Evolutionary conservation across 139 green algal species (phyloP).

Genomic region (Auxenochlorella protothecoides): DNA sequence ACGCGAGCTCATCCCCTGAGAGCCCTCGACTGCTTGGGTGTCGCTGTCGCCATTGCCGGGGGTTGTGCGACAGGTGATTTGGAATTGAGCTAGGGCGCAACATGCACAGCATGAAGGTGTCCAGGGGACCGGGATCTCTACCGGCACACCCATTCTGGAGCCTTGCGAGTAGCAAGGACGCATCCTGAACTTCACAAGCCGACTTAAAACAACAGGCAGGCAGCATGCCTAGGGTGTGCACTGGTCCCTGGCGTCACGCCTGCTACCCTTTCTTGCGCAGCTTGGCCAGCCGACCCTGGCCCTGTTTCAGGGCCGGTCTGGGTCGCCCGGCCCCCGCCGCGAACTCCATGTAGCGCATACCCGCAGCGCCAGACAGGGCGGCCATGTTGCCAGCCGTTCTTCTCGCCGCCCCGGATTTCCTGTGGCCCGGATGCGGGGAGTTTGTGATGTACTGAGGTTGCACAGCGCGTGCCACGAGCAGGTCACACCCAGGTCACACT

Average conservation of each 20-base stretch:
- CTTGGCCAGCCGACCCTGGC: conserved; percentile 7
- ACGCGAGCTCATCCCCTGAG: no score
- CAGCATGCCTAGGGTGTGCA: no score
- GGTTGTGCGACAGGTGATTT: no score
- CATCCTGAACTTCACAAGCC: no score
- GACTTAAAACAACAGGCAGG: no score
- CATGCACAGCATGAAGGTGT: no score
- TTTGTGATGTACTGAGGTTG: not conserved
- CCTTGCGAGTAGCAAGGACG: no score
- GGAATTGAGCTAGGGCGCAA: no score
- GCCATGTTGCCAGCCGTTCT: conserved; percentile 54
- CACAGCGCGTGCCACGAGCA: conserved; percentile 8
- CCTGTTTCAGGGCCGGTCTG: not conserved
- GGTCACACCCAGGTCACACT: not conserved
- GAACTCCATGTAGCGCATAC: conserved; percentile 69
- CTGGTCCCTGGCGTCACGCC: not conserved
- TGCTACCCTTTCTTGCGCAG: conserved; percentile 2
- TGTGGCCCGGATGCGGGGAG: not conserved
- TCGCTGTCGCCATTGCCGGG: no score
- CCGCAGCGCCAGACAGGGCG: conserved; percentile 61
- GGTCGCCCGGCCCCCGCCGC: conserved; percentile 2
- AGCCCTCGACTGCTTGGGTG: no score
- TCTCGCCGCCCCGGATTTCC: conserved; percentile 4
- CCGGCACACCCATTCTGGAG: no score
- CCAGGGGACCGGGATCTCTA: no score